Evolutionary conservation across 1,284 basidiomycete genomes (phyloP), one percentile per base, ranked within the genome.

Genomic region (Laetiporus sulphureus): DNA sequence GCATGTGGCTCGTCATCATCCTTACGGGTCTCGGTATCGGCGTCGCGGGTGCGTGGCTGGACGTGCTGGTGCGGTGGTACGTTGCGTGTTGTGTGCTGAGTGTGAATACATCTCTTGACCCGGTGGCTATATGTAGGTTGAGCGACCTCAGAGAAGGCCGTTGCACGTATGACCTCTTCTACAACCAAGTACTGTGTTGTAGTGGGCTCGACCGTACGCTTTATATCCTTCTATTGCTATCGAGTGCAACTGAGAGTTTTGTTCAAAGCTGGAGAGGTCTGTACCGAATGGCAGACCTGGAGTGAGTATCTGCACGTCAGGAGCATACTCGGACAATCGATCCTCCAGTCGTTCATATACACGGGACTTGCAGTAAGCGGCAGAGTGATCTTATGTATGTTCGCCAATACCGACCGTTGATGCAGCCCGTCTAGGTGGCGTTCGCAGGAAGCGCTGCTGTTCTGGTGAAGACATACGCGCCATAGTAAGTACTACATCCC

Each of bases 11-110:
- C 30, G 75, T 85, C 25, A 71, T 83, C 18, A 69, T 85, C 40
- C 51, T 73, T 36, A 82, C 80, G 11, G 83, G 83, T 10, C 55
- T 80, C n/a, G 77, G 79, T 0, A 75, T 84, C 36, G 84, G 85
- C 1, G 61, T 81, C 3, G 70, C 77, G 18, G 84, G 84, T 20
- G 84, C 80, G 5, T 84, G 77, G 73, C 56, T 89, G 42, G 85
- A 88, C 59, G 74, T 88, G 4, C 62, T 87, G 22, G 82, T 85
- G 7, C 77, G 77, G 60, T 89, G 84, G 85, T 81, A 58, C 44
- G 72, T 61, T 23, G 38, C 41, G 25, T 16, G n/a, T 36, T 3
- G 21, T 31, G 7, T 24, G n/a, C 18, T n/a, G n/a, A n/a, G 2
- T 31, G 24, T 10, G 13, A 11, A 23, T n/a, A 16, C 35, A 22